Percentiles rank a stretch among this genome's conserved stretches.
Conservation (phyloP, 1,284 basidiomycete species). For the Agroathelia rolfsii region DNA sequence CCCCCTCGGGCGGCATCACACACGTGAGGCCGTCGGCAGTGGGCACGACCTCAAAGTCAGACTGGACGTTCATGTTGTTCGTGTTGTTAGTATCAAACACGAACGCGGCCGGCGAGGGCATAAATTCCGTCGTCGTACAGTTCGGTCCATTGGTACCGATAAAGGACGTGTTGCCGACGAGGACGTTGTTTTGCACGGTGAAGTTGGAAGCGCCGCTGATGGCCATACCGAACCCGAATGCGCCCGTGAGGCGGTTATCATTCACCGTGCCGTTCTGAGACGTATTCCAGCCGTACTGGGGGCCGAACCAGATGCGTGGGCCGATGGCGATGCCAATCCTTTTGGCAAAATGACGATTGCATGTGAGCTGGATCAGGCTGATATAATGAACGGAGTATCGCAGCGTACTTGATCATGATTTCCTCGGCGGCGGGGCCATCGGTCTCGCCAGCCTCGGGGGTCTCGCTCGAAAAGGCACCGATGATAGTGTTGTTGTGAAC, state of each 20-base stretch:
- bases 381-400: constrained; percentile 9
- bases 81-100: constrained; percentile 42
- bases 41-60: constrained; percentile 38
- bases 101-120: constrained; percentile 47
- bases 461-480: constrained; percentile 54
- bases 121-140: constrained; percentile 44
- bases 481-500: constrained; percentile 65
- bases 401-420: constrained; percentile 57
- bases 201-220: constrained; percentile 58
- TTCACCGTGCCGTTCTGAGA: constrained; percentile 49
- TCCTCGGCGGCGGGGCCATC: constrained; percentile 50
- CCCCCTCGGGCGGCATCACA: constrained; percentile 52
- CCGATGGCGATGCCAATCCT: constrained; percentile 71
- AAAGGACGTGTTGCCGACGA: constrained; percentile 68
- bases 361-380: constrained; percentile 12
- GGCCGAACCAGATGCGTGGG: constrained; percentile 70
- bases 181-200: constrained; percentile 51
- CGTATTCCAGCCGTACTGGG: constrained; percentile 48
- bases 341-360: constrained; percentile 1
- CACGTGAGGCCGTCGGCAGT: constrained; percentile 54
- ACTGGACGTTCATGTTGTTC: constrained; percentile 33
- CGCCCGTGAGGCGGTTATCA: constrained; percentile 63
- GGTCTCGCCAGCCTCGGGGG: constrained; percentile 26
- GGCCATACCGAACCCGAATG: constrained; percentile 63
- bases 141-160: constrained; percentile 65